These are phyloP conservation scores for Hydrangea macrophylla DNA, from an alignment of 148 eudicot species.

Conservation along the genomic window DNA sequence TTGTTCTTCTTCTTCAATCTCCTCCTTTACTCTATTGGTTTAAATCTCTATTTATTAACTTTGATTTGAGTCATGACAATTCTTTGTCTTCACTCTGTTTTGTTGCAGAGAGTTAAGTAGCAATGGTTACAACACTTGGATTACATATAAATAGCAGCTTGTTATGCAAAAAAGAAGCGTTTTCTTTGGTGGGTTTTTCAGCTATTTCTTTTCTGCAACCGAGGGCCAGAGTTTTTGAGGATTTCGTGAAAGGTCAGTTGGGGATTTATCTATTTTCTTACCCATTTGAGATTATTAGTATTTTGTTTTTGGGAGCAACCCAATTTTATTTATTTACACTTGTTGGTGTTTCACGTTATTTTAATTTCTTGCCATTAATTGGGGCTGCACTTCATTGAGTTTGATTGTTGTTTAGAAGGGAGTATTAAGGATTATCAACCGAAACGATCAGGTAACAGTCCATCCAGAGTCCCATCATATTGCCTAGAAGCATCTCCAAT, in stretches of 20 bases:
- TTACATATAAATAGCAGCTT: background rate
- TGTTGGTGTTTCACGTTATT: background rate
- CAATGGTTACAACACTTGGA: slow-evolving; percentile 4
- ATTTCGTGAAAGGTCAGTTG: slow-evolving; percentile 8
- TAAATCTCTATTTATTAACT: no score
- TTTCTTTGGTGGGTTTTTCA: slow-evolving; percentile 6
- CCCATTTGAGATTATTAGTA: no score
- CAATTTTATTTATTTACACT: background rate
- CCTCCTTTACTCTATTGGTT: no score
- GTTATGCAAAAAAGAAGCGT: background rate
- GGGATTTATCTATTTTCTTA: background rate
- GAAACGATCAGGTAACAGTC: no score
- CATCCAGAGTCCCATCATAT: no score
- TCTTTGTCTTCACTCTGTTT: background rate
- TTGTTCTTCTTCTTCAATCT: no score
- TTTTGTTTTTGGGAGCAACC: background rate
- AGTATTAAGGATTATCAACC: no score
- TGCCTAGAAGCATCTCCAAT: no score
- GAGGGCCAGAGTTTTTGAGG: background rate
- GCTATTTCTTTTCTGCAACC: slow-evolving; percentile 3
- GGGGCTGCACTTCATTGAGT: background rate
- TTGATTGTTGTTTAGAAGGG: background rate
- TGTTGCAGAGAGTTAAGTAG: background rate
- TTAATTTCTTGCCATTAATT: background rate
- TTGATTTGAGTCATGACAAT: no score